Evolutionary conservation across 176 grass and related monocot species (phyloP).

Genomic region (Puccinellia tenuiflora): DNA sequence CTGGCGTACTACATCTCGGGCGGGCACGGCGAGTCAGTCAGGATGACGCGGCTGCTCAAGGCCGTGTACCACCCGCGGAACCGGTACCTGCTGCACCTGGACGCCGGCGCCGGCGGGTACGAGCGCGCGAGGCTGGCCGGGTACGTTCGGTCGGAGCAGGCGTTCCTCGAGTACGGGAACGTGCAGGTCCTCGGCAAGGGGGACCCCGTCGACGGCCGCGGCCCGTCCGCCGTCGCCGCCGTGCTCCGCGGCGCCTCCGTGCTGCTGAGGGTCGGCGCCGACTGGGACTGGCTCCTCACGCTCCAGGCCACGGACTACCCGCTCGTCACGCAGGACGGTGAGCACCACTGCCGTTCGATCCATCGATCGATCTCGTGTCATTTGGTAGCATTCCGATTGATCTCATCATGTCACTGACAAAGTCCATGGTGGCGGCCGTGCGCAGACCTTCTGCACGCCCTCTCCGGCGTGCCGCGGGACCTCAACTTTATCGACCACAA

Average conservation of each 20-base stretch:
- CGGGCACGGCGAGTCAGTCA: constrained; percentile 42
- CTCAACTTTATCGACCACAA: constrained; percentile 66
- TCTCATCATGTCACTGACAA: neutral
- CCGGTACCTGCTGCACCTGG: constrained; percentile 82
- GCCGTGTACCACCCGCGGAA: constrained; percentile 84
- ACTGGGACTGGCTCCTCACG: constrained; percentile 75
- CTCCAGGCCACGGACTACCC: neutral
- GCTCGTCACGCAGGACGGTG: constrained; percentile 73
- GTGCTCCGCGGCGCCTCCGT: constrained; percentile 61
- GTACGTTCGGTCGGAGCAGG: constrained; percentile 37
- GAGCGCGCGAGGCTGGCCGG: constrained; percentile 53
- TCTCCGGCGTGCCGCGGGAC: constrained; percentile 57
- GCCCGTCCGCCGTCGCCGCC: constrained; percentile 52
- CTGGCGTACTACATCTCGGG: constrained; percentile 74
- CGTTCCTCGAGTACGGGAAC: constrained; percentile 60
- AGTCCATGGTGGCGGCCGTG: neutral
- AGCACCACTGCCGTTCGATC: neutral
- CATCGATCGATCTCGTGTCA: neutral
- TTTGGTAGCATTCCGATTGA: neutral
- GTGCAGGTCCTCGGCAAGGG: constrained; percentile 67
- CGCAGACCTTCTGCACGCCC: constrained; percentile 56
- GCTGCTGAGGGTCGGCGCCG: constrained; percentile 42
- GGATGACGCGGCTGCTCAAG: constrained; percentile 61
- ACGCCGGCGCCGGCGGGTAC: constrained; percentile 45
- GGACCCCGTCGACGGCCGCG: constrained; percentile 42